Evolutionary conservation across 2,329 filamentous ascomycete species (phyloP).

Genomic region (Alternaria burnsii): DNA sequence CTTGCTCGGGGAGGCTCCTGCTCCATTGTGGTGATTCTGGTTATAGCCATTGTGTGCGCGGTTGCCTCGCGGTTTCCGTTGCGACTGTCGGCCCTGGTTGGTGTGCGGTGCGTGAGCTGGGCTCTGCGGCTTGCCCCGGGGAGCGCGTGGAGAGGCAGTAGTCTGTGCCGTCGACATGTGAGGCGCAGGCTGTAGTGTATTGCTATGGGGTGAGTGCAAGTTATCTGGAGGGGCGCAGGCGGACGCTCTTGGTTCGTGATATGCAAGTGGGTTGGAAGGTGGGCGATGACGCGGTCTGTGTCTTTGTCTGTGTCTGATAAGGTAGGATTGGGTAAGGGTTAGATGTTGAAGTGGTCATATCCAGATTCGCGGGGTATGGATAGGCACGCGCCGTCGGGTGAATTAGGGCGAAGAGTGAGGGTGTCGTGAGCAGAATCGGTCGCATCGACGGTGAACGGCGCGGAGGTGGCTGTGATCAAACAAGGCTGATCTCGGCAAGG

Average conservation of each 20-base stretch:
- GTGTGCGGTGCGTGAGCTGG: constrained; percentile 36
- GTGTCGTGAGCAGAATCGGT: constrained; percentile 23
- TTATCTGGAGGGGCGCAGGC: constrained; percentile 41
- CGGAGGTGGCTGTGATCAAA: constrained; percentile 32
- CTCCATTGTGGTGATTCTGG: constrained; percentile 32
- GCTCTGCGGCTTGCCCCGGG: constrained; percentile 46
- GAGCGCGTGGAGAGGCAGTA: constrained; percentile 45
- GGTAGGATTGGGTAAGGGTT: constrained; percentile 29
- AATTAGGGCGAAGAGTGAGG: constrained; percentile 16
- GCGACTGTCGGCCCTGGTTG: constrained; percentile 38
- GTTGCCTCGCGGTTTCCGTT: constrained; percentile 44
- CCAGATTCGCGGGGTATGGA: constrained; percentile 38
- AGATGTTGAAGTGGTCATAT: constrained; percentile 46
- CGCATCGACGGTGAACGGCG: constrained; percentile 28
- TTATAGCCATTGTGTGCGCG: constrained; percentile 42
- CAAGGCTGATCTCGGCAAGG: constrained; percentile 26
- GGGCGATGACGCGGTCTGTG: constrained; percentile 35
- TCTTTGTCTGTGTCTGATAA: constrained; percentile 31
- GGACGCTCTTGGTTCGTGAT: constrained; percentile 28
- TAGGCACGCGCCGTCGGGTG: constrained; percentile 31
- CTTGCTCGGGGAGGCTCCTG: constrained; percentile 26
- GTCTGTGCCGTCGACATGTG: constrained; percentile 47
- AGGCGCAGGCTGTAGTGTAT: constrained; percentile 12
- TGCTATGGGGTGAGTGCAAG: constrained; percentile 20
- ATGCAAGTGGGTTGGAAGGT: constrained; percentile 24